Evolutionary conservation across 2,329 filamentous ascomycete genomes (phyloP), one percentile per base, ranked within the genome.

Genomic region (Diaporthe velutina): DNA sequence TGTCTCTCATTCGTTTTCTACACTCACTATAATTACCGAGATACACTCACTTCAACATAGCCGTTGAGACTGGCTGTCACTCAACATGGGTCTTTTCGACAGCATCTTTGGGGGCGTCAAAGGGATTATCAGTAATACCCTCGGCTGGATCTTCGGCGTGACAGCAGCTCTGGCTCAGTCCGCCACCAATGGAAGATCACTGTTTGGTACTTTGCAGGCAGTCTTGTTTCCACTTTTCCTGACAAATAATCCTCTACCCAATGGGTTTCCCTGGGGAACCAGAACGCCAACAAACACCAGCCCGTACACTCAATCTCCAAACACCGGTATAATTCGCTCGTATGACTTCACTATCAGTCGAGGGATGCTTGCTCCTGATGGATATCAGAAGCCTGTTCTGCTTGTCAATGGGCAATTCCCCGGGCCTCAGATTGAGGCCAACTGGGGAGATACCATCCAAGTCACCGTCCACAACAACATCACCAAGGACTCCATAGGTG

Each of bases 391-490:
- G 74, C 76, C 83, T 6, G 87, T 86, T 5, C 87, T 95, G 75
- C 85, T 94, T 40, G 85, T 94, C 80, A 93, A 93, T 80, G 90
- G 89, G 12, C 87, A 90, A 57, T 92, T 90, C 75, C 93, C 93
- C 0, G 93, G 92, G 0, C 93, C 93, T 1, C 85, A 88, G 19
- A 90, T 95, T 71, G 87, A 89, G 75, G 92, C 89, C 25, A 88
- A 92, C 80, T 92, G 90, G 90, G 90, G 90, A 52, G 90, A 92
- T 78, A 88, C 83, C 35, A 87, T 91, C 60, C 84, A 93, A 71
- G 90, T 95, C 57, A 92, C 91, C 40, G 88, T 96, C 73, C 88
- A 90, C 82, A 97, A 97, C 83, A 89, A 91, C 67, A 90, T 95
- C 17, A 89, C 77, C 75, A 96, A 96, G 82, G 89, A 91, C 68